Base-by-base conservation (phyloP, 371 early-diverging fungal species). In the Mucor indicus region DNA sequence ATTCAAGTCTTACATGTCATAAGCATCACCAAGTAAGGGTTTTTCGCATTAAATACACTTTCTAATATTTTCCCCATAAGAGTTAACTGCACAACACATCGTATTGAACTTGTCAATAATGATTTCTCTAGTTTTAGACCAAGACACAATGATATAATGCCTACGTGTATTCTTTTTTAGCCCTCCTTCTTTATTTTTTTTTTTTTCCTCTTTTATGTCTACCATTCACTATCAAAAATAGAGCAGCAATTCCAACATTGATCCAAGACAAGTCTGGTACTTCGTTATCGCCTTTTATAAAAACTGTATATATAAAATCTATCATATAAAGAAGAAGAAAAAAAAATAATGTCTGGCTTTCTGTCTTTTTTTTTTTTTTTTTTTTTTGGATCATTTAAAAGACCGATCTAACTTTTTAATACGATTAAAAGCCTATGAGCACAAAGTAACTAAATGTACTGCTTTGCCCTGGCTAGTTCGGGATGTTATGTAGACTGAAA, bases 41-140 rank as follows among this genome's bases (percentile, higher is more conserved):
- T 72, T 12, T 74, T 60, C 20, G 83, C 79, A 46, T 74, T 73
- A 55, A 87, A 87, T 20, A 87, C 72, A 43, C 74, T 75, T 57
- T 85, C 71, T 24, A 87, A 58, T 11, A 87, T 67, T 36, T 73
- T 64, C 2, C 85, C 87, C 86, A 86, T 84, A 41, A 83, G 62
- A 2, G 82, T 77, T 46, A 86, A 55, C 50, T 86, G 84, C 15
- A 84, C 69, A 42, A 81, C 43, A 51, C 84, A 84, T 10, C 86
- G 71, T 15, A 77, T 42, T 1, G 86, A 75, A 7, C 84, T 77
- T 19, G 87, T 72, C 15, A 87, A 45, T 20, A 90, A 58, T 2
- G 80, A 75, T 33, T 58, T 75, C 47, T 81, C 83, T 6, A 90
- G 57, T 3, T 71, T 68, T n/a, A 90, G 69, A 0, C 79, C 75